phyloP scores from a whole-genome alignment of 2,329 filamentous ascomycete genomes.

The Davidsoniella australis region DNA sequence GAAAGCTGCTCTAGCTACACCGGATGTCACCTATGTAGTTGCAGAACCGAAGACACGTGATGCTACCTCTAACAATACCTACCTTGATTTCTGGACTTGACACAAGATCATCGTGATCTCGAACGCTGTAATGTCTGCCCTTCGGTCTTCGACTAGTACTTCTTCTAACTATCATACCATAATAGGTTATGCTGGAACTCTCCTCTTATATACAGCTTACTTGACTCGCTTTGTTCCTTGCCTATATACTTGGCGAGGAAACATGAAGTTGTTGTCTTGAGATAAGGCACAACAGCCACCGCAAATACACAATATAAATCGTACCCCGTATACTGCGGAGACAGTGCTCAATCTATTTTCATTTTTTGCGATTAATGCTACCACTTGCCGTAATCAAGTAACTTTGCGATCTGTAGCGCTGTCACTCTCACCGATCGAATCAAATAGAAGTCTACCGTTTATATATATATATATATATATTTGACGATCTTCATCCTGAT shows the following conservation, averaged over 20 bases:
- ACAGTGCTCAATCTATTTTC: neutral
- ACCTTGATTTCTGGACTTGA: neutral
- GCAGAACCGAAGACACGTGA: neutral
- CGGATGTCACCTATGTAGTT: neutral
- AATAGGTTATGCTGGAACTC: constrained; percentile 43
- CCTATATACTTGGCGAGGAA: constrained; percentile 29
- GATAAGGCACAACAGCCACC: neutral
- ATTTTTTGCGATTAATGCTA: neutral
- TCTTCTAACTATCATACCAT: constrained; percentile 32
- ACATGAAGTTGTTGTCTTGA: neutral
- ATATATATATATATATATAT: constrained; percentile 44
- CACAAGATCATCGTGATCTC: neutral
- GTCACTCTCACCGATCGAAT: constrained; percentile 46
- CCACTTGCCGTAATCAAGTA: neutral
- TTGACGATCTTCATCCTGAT: constrained; percentile 54
- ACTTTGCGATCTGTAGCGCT: constrained; percentile 43
- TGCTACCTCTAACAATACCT: neutral
- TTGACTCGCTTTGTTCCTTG: constrained; percentile 42
- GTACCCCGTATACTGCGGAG: neutral
- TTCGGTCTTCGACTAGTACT: constrained; percentile 24
- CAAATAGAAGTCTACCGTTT: constrained; percentile 58
- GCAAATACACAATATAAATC: neutral
- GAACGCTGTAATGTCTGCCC: neutral
- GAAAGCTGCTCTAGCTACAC: constrained; percentile 19
- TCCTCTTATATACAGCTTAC: constrained; percentile 45